phyloP scores from a whole-genome alignment of 2,329 filamentous ascomycete species.

The Dendrostoma leiphaemia region DNA sequence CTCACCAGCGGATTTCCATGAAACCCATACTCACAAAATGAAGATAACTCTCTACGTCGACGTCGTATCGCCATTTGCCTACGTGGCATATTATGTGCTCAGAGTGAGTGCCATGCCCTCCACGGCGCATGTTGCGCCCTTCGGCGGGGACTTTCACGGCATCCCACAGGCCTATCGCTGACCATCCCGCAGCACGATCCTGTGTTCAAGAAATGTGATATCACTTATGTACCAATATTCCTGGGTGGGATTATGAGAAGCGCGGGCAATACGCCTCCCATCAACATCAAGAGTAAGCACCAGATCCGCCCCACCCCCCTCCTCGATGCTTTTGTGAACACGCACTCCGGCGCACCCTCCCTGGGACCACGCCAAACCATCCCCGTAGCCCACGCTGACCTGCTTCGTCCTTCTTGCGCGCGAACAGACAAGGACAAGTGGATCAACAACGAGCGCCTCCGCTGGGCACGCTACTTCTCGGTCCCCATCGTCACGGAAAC shows the following conservation, averaged over 20 bases:
- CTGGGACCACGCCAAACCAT: too few relatives aligned
- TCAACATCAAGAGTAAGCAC: constrained; percentile 35
- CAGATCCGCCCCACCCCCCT: neutral
- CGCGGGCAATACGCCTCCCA: constrained; percentile 34
- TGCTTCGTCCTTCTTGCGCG: neutral
- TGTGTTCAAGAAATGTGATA: constrained; percentile 18
- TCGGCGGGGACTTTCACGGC: neutral
- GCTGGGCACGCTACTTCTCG: constrained; percentile 33
- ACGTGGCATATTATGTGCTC: constrained; percentile 36
- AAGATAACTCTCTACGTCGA: constrained; percentile 39
- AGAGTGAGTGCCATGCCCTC: constrained; percentile 30
- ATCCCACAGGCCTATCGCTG: neutral
- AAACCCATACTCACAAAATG: constrained; percentile 4
- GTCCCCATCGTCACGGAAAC: constrained; percentile 31
- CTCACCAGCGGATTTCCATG: too few relatives aligned
- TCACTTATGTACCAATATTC: constrained; percentile 37
- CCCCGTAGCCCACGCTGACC: too few relatives aligned
- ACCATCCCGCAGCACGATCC: constrained; percentile 7
- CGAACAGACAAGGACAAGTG: constrained; percentile 36
- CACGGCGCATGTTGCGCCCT: neutral
- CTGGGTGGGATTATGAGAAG: constrained; percentile 37
- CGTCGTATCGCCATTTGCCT: constrained; percentile 38
- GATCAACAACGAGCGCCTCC: constrained; percentile 32
- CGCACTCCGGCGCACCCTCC: too few relatives aligned
- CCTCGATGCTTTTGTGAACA: too few relatives aligned